phyloP scores from a whole-genome alignment of 257 asterid genomes.

The Rhazya stricta region DNA sequence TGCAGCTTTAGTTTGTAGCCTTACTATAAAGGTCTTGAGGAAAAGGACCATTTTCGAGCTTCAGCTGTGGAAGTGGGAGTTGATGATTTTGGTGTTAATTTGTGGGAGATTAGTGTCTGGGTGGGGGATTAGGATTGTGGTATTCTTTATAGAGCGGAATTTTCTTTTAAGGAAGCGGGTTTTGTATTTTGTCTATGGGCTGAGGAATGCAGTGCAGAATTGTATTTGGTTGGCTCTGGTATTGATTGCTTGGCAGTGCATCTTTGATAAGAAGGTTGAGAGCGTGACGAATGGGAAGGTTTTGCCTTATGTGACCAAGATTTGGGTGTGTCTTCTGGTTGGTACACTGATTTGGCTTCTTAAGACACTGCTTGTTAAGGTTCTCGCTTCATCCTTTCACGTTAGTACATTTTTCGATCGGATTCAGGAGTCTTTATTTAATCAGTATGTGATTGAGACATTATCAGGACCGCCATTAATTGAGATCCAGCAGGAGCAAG shows the following conservation, averaged over 20 bases:
- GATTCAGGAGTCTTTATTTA: constrained; percentile 74
- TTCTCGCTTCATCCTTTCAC: constrained; percentile 73
- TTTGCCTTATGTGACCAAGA: constrained; percentile 50
- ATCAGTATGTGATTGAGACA: constrained; percentile 66
- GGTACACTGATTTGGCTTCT: constrained; percentile 76
- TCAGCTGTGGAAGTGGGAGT: constrained; percentile 77
- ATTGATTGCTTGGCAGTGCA: constrained; percentile 72
- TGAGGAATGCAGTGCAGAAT: constrained; percentile 77
- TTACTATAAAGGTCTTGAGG: constrained; percentile 34
- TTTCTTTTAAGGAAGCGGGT: constrained; percentile 66
- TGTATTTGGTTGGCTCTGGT: constrained; percentile 76
- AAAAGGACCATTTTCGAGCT: constrained; percentile 27
- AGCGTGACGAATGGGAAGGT: constrained; percentile 33
- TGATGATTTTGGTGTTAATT: constrained; percentile 67
- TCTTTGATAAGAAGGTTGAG: constrained; percentile 58
- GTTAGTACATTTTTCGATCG: constrained; percentile 80
- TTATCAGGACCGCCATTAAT: constrained; percentile 69
- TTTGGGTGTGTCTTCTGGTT: constrained; percentile 78
- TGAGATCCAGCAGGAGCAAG: constrained; percentile 56
- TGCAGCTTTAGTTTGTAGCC: constrained; percentile 45
- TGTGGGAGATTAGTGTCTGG: constrained; percentile 82
- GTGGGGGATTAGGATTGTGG: constrained; percentile 63
- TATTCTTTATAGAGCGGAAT: constrained; percentile 60
- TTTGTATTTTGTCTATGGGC: constrained; percentile 72
- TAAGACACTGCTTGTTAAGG: constrained; percentile 74